These are phyloP conservation scores for Wickerhamiella domercqiae DNA, from an alignment of 805 yeast genomes.

Conservation along the genomic window DNA sequence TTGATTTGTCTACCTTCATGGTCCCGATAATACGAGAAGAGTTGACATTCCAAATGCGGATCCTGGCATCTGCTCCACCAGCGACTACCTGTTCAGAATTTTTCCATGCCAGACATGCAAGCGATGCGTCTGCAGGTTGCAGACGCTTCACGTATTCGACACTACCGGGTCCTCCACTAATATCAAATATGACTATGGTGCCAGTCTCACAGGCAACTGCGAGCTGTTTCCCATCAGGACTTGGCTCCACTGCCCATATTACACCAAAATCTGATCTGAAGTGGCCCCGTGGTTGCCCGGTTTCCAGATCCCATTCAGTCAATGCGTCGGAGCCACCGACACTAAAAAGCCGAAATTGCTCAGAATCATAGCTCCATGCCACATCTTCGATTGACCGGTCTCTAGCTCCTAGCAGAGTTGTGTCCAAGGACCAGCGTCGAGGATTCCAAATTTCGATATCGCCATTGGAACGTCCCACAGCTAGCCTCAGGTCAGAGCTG, in stretches of 20 bases:
- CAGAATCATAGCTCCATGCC: constrained; percentile 41
- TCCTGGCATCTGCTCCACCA: constrained; percentile 90
- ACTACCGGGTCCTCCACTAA: constrained; percentile 67
- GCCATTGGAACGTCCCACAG: constrained; percentile 88
- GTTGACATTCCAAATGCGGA: constrained; percentile 60
- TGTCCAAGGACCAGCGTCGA: constrained; percentile 61
- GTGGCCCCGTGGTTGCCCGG: constrained; percentile 57
- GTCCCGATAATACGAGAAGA: constrained; percentile 62
- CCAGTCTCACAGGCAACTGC: constrained; percentile 97
- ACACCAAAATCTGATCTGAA: constrained; percentile 87
- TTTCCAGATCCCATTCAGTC: constrained; percentile 80
- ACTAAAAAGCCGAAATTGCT: constrained; percentile 57
- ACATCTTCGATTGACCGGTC: constrained; percentile 82
- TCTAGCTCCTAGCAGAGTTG: constrained; percentile 54
- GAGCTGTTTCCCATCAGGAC: constrained; percentile 42
- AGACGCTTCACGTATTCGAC: constrained; percentile 62
- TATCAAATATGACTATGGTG: constrained; percentile 63
- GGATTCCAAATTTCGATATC: constrained; percentile 95
- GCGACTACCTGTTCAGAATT: constrained; percentile 55
- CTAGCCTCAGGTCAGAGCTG: constrained; percentile 45
- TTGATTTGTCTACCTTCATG: constrained; percentile 79
- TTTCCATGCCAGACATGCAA: constrained; percentile 66
- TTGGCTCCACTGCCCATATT: constrained; percentile 74
- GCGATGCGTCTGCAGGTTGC: constrained; percentile 51
- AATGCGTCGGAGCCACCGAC: constrained; percentile 85